phyloP scores from a whole-genome alignment of 805 yeast species.

The Debaryomyces tyrocola region DNA sequence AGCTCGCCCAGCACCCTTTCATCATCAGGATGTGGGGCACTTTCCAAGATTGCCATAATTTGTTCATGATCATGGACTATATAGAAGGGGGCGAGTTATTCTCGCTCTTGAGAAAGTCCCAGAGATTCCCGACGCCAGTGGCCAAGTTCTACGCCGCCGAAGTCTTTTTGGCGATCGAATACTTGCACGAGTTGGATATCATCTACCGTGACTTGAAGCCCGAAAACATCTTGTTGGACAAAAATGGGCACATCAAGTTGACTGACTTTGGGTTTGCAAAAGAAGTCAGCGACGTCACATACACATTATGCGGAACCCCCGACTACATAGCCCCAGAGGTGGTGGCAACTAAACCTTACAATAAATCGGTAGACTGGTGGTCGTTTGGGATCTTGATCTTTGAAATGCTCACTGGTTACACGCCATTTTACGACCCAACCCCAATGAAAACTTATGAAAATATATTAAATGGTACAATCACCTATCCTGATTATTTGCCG shows the following conservation, averaged over 20 bases:
- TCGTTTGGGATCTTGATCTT: slow-evolving; percentile 59
- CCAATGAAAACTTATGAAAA: slow-evolving; percentile 66
- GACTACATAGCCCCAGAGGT: slow-evolving; percentile 68
- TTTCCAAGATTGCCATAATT: slow-evolving; percentile 54
- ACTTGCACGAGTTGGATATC: slow-evolving; percentile 57
- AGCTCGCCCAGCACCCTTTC: slow-evolving; percentile 59
- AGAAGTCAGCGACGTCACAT: slow-evolving; percentile 58
- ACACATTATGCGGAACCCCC: slow-evolving; percentile 64
- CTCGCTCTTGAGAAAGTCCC: slow-evolving; percentile 55
- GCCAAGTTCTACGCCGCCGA: slow-evolving; percentile 67
- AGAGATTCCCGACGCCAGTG: slow-evolving; percentile 61
- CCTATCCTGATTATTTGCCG: slow-evolving; percentile 54
- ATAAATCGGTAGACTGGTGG: slow-evolving; percentile 68
- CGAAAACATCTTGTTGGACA: slow-evolving; percentile 56
- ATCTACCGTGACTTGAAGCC: slow-evolving; percentile 63
- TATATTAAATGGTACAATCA: slow-evolving; percentile 52
- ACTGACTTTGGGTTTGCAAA: slow-evolving; percentile 67
- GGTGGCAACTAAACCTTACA: slow-evolving; percentile 62
- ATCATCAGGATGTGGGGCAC: slow-evolving; percentile 70
- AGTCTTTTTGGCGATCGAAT: slow-evolving; percentile 57
- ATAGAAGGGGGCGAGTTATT: slow-evolving; percentile 66
- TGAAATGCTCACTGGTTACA: slow-evolving; percentile 63
- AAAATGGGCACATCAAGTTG: slow-evolving; percentile 60
- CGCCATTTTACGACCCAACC: slow-evolving; percentile 62
- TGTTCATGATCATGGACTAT: slow-evolving; percentile 66